phyloP scores from a whole-genome alignment of 495 filamentous ascomycete genomes.

The Penicillium soppii region DNA sequence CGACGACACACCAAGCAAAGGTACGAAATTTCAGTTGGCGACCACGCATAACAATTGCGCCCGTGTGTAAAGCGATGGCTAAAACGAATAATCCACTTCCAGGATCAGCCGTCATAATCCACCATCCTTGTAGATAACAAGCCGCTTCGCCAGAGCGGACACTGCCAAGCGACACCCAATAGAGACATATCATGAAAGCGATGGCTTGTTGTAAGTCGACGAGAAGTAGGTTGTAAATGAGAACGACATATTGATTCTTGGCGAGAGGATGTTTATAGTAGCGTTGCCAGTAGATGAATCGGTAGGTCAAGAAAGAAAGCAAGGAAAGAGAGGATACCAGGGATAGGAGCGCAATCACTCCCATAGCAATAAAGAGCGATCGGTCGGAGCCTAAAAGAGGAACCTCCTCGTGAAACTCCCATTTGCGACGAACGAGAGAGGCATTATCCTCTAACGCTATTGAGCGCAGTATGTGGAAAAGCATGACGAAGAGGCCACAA shows the following conservation, averaged over 20 bases:
- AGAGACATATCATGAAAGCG: slow-evolving; percentile 64
- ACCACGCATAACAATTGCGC: slow-evolving; percentile 56
- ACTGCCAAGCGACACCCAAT: slow-evolving; percentile 52
- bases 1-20: slow-evolving; percentile 49
- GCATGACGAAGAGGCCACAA: slow-evolving; percentile 10
- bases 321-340: slow-evolving; percentile 53
- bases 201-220: slow-evolving; percentile 70
- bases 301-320: slow-evolving; percentile 55
- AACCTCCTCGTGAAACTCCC: slow-evolving; percentile 20
- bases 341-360: slow-evolving; percentile 54
- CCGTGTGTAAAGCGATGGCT: slow-evolving; percentile 66
- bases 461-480: slow-evolving; percentile 18
- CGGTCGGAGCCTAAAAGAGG: slow-evolving; percentile 22
- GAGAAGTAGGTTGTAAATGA: slow-evolving; percentile 71
- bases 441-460: slow-evolving; percentile 7
- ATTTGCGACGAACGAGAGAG: slow-evolving; percentile 16
- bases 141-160: slow-evolving; percentile 56
- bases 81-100: slow-evolving; percentile 68
- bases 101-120: slow-evolving; percentile 67
- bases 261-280: slow-evolving; percentile 42
- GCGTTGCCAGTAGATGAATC: slow-evolving; percentile 55
- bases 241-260: slow-evolving; percentile 68
- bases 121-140: slow-evolving; percentile 71
- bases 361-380: slow-evolving; percentile 54
- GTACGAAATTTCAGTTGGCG: slow-evolving; percentile 51